Percentiles rank a stretch among this genome's conserved stretches.
Conservation (phyloP, 192 early-diverging fungal species). For the Linnemannia schmuckeri region DNA sequence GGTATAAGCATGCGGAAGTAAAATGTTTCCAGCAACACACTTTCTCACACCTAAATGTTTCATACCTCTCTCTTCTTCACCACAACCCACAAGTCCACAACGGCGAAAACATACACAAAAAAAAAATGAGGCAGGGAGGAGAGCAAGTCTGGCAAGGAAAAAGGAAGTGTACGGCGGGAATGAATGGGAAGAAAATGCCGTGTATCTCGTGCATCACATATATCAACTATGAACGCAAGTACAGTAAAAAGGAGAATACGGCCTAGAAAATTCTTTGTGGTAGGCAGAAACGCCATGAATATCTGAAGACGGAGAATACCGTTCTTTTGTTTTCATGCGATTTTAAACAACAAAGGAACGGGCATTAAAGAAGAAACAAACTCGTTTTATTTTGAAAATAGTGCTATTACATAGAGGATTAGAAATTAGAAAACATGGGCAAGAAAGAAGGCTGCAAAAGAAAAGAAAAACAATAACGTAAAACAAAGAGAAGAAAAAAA, state of each 20-base stretch:
- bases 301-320: too few species aligned
- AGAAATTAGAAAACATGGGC: conserved; percentile 1
- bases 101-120: background rate
- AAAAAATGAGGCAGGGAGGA: background rate
- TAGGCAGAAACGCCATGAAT: background rate
- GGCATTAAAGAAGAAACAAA: background rate
- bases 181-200: background rate
- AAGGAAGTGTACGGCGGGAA: background rate
- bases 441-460: background rate
- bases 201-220: conserved; percentile 2
- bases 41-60: too few species aligned
- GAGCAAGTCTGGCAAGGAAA: background rate
- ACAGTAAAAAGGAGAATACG: background rate
- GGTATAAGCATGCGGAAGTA: too few species aligned
- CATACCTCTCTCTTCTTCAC: background rate
- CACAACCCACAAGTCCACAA: background rate
- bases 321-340: too few species aligned
- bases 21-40: too few species aligned
- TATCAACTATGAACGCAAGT: background rate
- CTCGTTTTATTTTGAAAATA: background rate
- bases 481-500: background rate
- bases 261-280: background rate
- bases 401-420: conserved; percentile 6
- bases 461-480: background rate
- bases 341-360: too few species aligned